phyloP scores from a whole-genome alignment of 495 filamentous ascomycete species.

The Neurospora terricola region DNA sequence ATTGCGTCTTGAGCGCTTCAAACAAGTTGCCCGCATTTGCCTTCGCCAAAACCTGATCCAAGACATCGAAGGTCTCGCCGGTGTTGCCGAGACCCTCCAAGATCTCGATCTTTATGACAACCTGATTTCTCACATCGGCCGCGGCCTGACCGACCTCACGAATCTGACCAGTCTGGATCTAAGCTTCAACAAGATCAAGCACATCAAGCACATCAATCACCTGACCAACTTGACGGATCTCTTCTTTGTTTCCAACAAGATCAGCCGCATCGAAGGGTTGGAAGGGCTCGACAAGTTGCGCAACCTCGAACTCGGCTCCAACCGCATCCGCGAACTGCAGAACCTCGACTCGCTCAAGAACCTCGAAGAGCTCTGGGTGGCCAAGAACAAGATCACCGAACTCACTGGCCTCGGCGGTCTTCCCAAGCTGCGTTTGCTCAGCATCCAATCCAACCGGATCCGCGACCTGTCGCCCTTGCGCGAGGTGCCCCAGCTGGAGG shows the following conservation, averaged over 20 bases:
- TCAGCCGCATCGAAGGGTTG: conserved; percentile 74
- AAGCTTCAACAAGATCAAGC: conserved; percentile 98
- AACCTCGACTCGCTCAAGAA: conserved; percentile 67
- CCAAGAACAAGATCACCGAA: conserved; percentile 94
- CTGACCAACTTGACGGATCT: conserved; percentile 71
- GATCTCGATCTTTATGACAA: conserved; percentile 98
- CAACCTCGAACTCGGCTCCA: conserved; percentile 86
- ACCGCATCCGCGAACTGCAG: conserved; percentile 81
- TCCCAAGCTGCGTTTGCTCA: conserved; percentile 74
- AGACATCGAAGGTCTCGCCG: conserved; percentile 60
- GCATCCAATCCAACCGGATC: conserved; percentile 95
- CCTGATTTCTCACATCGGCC: conserved; percentile 69
- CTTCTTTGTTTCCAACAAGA: conserved; percentile 94
- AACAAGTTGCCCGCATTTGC: conserved; percentile 67
- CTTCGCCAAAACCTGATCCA: conserved; percentile 89
- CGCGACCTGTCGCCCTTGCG: conserved; percentile 66
- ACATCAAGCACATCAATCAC: conserved; percentile 84
- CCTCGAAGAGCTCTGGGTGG: conserved; percentile 87
- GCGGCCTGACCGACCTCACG: conserved; percentile 66
- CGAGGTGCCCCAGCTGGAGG: conserved; percentile 69
- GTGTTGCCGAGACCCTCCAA: conserved; percentile 51
- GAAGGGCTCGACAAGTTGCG: conserved; percentile 61
- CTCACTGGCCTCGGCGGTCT: conserved; percentile 64
- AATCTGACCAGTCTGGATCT: conserved; percentile 76
- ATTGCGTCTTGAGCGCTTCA: conserved; percentile 73